These are phyloP conservation scores for Penicillium robsamsonii DNA, from an alignment of 495 filamentous ascomycete genomes.

Conservation along the genomic window DNA sequence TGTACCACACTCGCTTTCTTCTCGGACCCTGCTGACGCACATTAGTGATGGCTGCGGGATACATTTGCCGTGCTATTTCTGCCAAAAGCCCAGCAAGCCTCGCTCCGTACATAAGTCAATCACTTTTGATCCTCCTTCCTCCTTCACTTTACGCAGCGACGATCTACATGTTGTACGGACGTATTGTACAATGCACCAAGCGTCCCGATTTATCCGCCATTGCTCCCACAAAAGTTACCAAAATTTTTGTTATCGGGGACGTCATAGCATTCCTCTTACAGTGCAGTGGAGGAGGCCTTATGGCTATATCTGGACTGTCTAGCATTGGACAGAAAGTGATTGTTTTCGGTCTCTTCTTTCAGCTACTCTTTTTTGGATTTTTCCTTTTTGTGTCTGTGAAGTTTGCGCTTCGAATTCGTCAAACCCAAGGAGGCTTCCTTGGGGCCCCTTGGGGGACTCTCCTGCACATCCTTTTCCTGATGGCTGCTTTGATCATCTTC, in stretches of 20 bases:
- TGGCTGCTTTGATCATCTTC: neutral
- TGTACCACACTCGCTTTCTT: neutral
- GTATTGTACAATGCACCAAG: neutral
- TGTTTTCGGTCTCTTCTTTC: conserved; percentile 33
- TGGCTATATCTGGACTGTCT: conserved; percentile 1
- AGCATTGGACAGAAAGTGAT: conserved; percentile 22
- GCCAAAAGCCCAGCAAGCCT: neutral
- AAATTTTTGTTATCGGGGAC: neutral
- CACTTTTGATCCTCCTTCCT: neutral
- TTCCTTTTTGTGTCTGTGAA: conserved; percentile 29
- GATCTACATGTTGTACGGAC: conserved; percentile 1
- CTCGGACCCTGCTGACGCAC: neutral
- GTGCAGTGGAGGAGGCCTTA: conserved; percentile 11
- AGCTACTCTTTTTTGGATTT: conserved; percentile 35
- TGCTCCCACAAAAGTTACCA: neutral
- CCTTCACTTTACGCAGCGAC: conserved; percentile 1
- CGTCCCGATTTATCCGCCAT: neutral
- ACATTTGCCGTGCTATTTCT: neutral
- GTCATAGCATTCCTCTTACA: neutral
- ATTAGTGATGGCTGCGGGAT: neutral
- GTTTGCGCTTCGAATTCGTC: conserved; percentile 28
- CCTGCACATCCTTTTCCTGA: neutral
- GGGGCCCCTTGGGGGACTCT: conserved; percentile 6
- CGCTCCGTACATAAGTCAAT: neutral
- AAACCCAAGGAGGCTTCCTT: neutral